phyloP scores from a whole-genome alignment of 352 stramenopile genomes.

The Phytophthora sojae region DNA sequence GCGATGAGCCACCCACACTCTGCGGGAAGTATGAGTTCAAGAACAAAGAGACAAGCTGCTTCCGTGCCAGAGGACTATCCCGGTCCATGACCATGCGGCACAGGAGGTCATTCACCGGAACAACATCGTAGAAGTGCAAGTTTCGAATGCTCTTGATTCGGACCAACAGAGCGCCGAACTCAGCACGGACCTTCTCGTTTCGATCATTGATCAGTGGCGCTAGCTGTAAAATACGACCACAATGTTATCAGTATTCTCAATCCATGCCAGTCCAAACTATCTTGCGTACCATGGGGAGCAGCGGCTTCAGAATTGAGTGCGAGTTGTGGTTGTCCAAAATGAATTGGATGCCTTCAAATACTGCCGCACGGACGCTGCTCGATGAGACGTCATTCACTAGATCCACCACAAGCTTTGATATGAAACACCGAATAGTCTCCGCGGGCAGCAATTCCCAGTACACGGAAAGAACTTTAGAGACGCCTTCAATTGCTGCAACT shows the following conservation, averaged over 20 bases:
- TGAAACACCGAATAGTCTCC: conserved; percentile 84
- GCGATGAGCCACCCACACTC: conserved; percentile 77
- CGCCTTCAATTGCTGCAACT: conserved; percentile 82
- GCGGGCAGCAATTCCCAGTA: conserved; percentile 88
- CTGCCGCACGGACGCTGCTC: conserved; percentile 77
- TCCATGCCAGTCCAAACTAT: background rate
- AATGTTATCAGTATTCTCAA: background rate
- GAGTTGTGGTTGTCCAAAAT: conserved; percentile 90
- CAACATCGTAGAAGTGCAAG: conserved; percentile 89
- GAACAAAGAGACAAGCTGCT: conserved; percentile 85
- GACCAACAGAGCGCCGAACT: conserved; percentile 80
- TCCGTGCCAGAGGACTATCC: conserved; percentile 60
- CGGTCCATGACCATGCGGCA: conserved; percentile 77
- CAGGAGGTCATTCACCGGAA: conserved; percentile 79
- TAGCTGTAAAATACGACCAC: conserved; percentile 44
- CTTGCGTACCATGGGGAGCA: conserved; percentile 77
- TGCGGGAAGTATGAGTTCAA: conserved; percentile 91
- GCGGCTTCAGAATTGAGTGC: conserved; percentile 83
- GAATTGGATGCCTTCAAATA: conserved; percentile 87
- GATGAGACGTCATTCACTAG: conserved; percentile 84
- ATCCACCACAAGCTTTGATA: conserved; percentile 84
- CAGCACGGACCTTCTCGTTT: conserved; percentile 84
- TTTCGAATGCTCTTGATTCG: conserved; percentile 90
- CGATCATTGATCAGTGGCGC: conserved; percentile 85
- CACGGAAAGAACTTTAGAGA: conserved; percentile 82